phyloP scores from a whole-genome alignment of 768 basidiomycete genomes.

The Termitomyces bulborhizus region DNA sequence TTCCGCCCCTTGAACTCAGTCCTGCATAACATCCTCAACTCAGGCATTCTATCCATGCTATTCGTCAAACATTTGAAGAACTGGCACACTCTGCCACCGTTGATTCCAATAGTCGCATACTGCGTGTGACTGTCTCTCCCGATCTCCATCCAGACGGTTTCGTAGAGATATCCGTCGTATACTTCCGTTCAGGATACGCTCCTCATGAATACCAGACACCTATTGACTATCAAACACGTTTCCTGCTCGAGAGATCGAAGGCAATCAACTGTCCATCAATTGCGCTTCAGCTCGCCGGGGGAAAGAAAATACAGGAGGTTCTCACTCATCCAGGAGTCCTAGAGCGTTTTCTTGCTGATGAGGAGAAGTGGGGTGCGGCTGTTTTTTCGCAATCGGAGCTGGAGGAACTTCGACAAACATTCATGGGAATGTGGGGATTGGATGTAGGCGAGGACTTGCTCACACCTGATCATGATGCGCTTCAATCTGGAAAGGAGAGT shows the following conservation, averaged over 20 bases:
- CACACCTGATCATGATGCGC: conserved; percentile 23
- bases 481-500: conserved; percentile 22
- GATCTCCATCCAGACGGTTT: conserved; percentile 24
- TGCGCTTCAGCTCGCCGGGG: conserved; percentile 89
- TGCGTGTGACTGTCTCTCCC: conserved; percentile 34
- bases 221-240: conserved; percentile 64
- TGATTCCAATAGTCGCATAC: conserved; percentile 34
- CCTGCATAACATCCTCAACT: not conserved
- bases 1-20: not conserved
- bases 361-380: conserved; percentile 26
- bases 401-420: conserved; percentile 59
- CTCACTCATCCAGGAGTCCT: conserved; percentile 68
- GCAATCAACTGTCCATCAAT: conserved; percentile 94
- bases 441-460: conserved; percentile 37
- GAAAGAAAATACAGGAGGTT: conserved; percentile 93
- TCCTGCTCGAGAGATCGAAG: conserved; percentile 69
- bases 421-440: conserved; percentile 89
- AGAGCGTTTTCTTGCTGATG: conserved; percentile 59
- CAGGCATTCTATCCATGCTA: conserved; percentile 69
- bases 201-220: conserved; percentile 73
- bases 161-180: conserved; percentile 79
- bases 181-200: conserved; percentile 87
- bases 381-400: conserved; percentile 34
- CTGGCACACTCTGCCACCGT: conserved; percentile 55
- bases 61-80: conserved; percentile 73